Evolutionary conservation across 83 land plant species (phyloP).

Genomic region (Picea mariana): DNA sequence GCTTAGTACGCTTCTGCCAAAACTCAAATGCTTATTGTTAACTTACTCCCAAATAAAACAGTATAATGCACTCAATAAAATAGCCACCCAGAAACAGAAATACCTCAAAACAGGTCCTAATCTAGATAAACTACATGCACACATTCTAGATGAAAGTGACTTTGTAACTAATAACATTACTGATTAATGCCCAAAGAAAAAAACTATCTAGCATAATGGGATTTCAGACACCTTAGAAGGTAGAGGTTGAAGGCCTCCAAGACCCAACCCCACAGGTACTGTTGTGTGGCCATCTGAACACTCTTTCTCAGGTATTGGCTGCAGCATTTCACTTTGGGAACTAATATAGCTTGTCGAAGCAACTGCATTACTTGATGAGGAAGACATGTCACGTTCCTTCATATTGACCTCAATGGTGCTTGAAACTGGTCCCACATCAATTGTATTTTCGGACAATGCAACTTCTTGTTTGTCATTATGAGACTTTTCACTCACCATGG

Average conservation of each 20-base stretch:
- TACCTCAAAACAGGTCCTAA: neutral
- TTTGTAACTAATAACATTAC: constrained; percentile 2
- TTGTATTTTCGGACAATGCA: neutral
- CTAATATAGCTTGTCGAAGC: neutral
- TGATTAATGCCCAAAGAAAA: constrained; percentile 6
- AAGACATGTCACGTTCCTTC: neutral
- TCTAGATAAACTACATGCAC: neutral
- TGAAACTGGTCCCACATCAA: neutral
- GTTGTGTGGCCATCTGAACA: neutral
- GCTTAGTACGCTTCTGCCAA: constrained; percentile 30
- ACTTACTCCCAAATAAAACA: neutral
- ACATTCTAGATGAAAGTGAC: neutral
- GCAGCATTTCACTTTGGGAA: constrained; percentile 12
- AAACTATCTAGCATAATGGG: neutral
- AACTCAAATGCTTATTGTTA: neutral
- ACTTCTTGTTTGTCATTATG: neutral
- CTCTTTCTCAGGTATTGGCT: neutral
- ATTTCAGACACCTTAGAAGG: constrained; percentile 38
- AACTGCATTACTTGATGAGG: neutral
- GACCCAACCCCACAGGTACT: constrained; percentile 75
- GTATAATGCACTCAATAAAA: neutral
- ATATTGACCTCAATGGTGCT: neutral
- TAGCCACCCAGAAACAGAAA: neutral
- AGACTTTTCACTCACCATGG: neutral
- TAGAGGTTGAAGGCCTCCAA: constrained; percentile 66